Evolutionary conservation across 73 alveolate genomes (phyloP).

Genomic region (Symbiodinium natans): DNA sequence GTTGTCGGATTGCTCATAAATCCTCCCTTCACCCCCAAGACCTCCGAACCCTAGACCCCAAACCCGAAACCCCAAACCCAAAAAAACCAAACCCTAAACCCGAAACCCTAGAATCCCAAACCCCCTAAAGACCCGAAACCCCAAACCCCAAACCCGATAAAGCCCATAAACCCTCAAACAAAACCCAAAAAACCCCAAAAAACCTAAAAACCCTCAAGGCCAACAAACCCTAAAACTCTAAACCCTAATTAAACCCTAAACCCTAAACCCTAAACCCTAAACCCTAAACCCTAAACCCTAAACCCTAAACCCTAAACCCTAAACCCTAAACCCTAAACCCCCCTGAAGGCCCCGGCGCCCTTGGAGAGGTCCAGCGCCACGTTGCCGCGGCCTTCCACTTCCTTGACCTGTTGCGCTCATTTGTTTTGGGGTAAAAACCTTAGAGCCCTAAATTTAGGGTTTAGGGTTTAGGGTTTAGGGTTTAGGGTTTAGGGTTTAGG

Average conservation of each 20-base stretch:
- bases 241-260: background rate
- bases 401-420: slow-evolving; percentile 11
- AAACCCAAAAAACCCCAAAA: too few relatives aligned
- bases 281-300: background rate
- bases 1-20: too few relatives aligned
- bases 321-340: background rate
- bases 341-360: background rate
- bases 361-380: slow-evolving; percentile 51
- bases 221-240: background rate
- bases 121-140: too few relatives aligned
- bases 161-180: too few relatives aligned
- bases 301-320: background rate
- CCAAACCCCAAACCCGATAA: too few relatives aligned
- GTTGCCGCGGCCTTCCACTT: slow-evolving; percentile 36
- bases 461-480: background rate
- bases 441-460: background rate
- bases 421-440: background rate
- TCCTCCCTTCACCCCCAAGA: too few relatives aligned
- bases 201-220: too few relatives aligned
- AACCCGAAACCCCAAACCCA: too few relatives aligned
- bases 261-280: background rate
- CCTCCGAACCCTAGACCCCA: too few relatives aligned
- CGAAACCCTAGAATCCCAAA: too few relatives aligned
- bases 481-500: background rate
- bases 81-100: too few relatives aligned